Evolutionary conservation across 2,329 filamentous ascomycete species (phyloP), one percentile per base, ranked within the genome.

Genomic region (Stachybotrys chlorohalonatus): DNA sequence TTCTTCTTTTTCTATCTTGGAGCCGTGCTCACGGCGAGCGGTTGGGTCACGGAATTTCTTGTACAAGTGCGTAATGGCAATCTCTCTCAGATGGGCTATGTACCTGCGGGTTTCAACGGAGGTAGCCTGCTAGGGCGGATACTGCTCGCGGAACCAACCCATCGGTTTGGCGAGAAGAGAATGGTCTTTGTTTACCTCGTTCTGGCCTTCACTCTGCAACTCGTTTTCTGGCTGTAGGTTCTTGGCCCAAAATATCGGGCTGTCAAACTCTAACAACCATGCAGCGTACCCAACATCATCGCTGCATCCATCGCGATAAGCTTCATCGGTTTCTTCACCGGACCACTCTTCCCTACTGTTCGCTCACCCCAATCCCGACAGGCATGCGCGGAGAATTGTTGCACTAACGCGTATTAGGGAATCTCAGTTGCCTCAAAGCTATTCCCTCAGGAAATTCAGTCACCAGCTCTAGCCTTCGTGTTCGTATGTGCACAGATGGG

Each of bases 1-100:
- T 86, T 84, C 64, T 86, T 81, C 68, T 86, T 86, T 68, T 84
- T 85, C 64, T 79, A 80, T 52, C 70, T 86, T 0, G 83, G 84
- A 0, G 77, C 75, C 0, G 64, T 63, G 1, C 75, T 83, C 2
- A 86, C 83, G 0, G 77, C 81, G 0, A 66, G 70, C 56, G 82
- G 84, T 1, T 87, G 83, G 84, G 77, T 86, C 0, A 83, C 86
- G 2, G 81, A 85, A 58, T 87, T 83, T 54, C 73, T 87, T 3
- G 78, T 85, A 7, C 74, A 75, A 2, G 80, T 82, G n/a, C 78
- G 83, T 0, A 69, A 78, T 3, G 83, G 82, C 0, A 70, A 79
- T 1, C 68, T 86, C 0, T 71, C 77, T 0, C 70, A 77, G 16
- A 79, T 84, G 66, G 83, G 83, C 0, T 87, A 86, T 52, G 78